Conservation (phyloP, 2,329 filamentous ascomycete genomes). For the Ceratocystis destructans region DNA sequence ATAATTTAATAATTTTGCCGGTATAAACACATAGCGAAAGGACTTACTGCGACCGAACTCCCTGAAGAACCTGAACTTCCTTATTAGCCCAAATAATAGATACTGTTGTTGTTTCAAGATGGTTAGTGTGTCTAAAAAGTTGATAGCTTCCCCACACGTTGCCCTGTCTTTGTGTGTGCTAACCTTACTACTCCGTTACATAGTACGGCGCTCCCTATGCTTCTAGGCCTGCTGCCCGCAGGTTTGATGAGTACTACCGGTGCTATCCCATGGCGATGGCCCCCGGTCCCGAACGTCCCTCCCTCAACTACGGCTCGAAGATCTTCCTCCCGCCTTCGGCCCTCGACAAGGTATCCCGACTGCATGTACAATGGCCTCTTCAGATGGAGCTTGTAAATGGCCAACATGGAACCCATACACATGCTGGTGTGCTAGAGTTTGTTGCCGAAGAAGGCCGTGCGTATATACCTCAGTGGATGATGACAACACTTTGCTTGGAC, state of each 20-base stretch:
- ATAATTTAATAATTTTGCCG: too few relatives aligned
- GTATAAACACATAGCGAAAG: too few relatives aligned
- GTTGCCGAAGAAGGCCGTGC: slow-evolving; percentile 94
- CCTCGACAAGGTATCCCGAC: slow-evolving; percentile 85
- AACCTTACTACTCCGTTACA: not conserved
- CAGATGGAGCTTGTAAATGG: slow-evolving; percentile 94
- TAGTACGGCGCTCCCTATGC: slow-evolving; percentile 23
- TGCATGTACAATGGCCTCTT: slow-evolving; percentile 96
- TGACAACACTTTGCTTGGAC: slow-evolving; percentile 80
- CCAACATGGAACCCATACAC: slow-evolving; percentile 62
- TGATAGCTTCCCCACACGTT: not conserved
- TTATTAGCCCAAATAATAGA: too few relatives aligned
- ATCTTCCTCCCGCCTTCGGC: slow-evolving; percentile 94
- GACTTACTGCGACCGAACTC: too few relatives aligned
- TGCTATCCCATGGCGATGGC: slow-evolving; percentile 95
- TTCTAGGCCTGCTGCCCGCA: slow-evolving; percentile 44
- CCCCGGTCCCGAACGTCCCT: slow-evolving; percentile 72
- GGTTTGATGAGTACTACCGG: slow-evolving; percentile 97
- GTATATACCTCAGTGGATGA: slow-evolving; percentile 95
- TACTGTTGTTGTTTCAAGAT: slow-evolving; percentile 7
- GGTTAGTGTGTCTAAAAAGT: slow-evolving; percentile 1
- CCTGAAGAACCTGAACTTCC: too few relatives aligned
- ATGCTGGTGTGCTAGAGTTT: slow-evolving; percentile 92
- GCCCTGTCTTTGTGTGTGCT: not conserved
- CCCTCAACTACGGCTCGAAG: slow-evolving; percentile 93